Evolutionary conservation across 257 asterid genomes (phyloP).

Genomic region (Scutellaria galericulata): DNA sequence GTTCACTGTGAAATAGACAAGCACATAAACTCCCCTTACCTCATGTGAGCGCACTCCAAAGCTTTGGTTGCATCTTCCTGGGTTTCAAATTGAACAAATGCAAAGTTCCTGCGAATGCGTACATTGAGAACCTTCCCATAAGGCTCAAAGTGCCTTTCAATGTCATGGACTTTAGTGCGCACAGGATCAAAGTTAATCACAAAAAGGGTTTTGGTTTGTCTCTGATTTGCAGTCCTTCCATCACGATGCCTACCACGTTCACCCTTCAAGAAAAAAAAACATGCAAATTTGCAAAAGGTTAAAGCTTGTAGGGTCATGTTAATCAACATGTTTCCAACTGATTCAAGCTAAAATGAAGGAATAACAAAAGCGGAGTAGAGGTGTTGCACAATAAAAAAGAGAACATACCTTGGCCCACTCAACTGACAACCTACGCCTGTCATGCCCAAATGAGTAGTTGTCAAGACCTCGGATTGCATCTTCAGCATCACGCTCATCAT

Average conservation of each 20-base stretch:
- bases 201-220: slow-evolving; percentile 81
- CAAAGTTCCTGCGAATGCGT: slow-evolving; percentile 85
- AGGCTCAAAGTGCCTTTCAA: slow-evolving; percentile 89
- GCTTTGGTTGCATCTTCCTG: slow-evolving; percentile 95
- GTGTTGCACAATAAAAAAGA: background rate
- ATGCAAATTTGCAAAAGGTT: background rate
- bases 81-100: slow-evolving; percentile 89
- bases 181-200: slow-evolving; percentile 93
- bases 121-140: slow-evolving; percentile 82
- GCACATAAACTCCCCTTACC: slow-evolving; percentile 43
- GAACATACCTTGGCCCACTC: slow-evolving; percentile 89
- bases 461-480: slow-evolving; percentile 82
- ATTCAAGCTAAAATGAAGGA: background rate
- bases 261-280: slow-evolving; percentile 55
- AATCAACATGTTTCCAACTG: background rate
- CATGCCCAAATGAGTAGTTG: slow-evolving; percentile 69
- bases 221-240: slow-evolving; percentile 64
- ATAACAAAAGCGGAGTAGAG: background rate
- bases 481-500: slow-evolving; percentile 90
- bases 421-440: slow-evolving; percentile 69
- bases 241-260: slow-evolving; percentile 86
- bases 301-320: too few relatives aligned
- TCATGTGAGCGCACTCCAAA: slow-evolving; percentile 91
- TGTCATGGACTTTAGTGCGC: slow-evolving; percentile 67
- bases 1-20: background rate